A percentile compares a stretch with the other conserved stretches of the same genome.
phyloP scores from a whole-genome alignment of 1,284 basidiomycete genomes.

The Tremellales sp. region DNA sequence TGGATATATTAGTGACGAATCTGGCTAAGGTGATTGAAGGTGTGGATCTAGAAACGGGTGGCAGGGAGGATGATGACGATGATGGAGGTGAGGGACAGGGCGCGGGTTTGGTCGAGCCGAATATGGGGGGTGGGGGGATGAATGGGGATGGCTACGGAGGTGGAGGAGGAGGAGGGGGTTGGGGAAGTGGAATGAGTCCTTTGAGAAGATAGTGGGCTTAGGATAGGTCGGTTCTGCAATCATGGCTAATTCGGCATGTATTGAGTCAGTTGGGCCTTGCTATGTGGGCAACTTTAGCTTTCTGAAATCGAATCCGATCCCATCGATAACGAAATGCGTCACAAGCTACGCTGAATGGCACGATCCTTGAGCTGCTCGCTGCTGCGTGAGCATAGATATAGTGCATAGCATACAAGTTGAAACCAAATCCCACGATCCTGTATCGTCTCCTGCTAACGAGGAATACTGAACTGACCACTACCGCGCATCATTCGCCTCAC shows the following conservation, averaged over 20 bases:
- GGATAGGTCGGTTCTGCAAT: background rate
- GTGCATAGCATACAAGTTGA: too few species aligned
- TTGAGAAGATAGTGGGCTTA: constrained; percentile 20
- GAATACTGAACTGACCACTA: background rate
- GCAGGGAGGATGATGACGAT: constrained; percentile 36
- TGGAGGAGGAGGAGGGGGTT: constrained; percentile 15
- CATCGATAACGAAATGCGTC: too few species aligned
- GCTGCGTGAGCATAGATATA: too few species aligned
- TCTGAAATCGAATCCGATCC: too few species aligned
- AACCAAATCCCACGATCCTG: too few species aligned
- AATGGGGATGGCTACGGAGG: constrained; percentile 14
- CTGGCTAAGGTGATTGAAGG: constrained; percentile 69
- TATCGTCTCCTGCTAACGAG: too few species aligned
- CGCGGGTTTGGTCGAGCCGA: constrained; percentile 31
- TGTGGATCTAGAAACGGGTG: constrained; percentile 42
- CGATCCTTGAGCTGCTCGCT: too few species aligned
- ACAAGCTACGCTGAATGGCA: too few species aligned
- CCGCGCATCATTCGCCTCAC: constrained; percentile 38
- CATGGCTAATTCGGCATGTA: background rate
- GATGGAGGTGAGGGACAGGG: constrained; percentile 7
- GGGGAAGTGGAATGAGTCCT: constrained; percentile 33
- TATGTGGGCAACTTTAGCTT: too few species aligned
- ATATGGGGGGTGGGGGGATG: constrained; percentile 14
- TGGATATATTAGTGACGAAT: constrained; percentile 74
- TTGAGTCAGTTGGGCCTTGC: background rate